These are phyloP conservation scores for Lizanozyma gosingica DNA, from an alignment of 1,139 yeast genomes.

Conservation along the genomic window DNA sequence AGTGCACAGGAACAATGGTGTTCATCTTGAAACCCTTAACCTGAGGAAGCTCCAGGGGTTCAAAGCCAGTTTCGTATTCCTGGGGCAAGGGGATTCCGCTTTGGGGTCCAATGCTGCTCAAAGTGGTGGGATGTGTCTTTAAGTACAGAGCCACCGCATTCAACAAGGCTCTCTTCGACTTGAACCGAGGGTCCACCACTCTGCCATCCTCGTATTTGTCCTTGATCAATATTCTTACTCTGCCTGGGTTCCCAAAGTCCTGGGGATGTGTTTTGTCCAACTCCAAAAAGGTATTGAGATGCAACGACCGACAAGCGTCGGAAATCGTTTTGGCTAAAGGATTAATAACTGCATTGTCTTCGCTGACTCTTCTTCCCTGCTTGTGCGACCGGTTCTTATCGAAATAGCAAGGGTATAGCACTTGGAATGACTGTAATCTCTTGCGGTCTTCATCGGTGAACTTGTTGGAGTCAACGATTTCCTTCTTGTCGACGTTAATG, in stretches of 20 bases:
- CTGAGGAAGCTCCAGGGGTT: constrained; percentile 57
- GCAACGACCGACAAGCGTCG: constrained; percentile 46
- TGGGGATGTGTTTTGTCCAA: constrained; percentile 90
- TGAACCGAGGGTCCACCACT: constrained; percentile 24
- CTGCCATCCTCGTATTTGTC: constrained; percentile 29
- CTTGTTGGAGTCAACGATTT: constrained; percentile 29
- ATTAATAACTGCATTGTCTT: constrained; percentile 62
- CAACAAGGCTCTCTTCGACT: constrained; percentile 61
- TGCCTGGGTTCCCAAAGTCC: constrained; percentile 95
- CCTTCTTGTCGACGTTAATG: constrained; percentile 10
- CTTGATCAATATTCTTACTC: constrained; percentile 68
- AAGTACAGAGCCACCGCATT: constrained; percentile 55
- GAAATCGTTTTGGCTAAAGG: constrained; percentile 80
- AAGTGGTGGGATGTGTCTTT: constrained; percentile 61
- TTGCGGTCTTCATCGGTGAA: constrained; percentile 44
- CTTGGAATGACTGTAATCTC: constrained; percentile 58
- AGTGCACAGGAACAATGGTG: constrained; percentile 76
- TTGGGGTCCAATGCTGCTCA: constrained; percentile 44
- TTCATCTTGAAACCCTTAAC: constrained; percentile 85
- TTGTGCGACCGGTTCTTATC: constrained; percentile 67
- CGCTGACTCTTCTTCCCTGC: constrained; percentile 77
- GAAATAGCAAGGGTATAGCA: constrained; percentile 87
- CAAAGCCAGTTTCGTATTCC: constrained; percentile 34
- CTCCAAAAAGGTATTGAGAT: constrained; percentile 54
- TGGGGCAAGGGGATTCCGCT: constrained; percentile 52